Conservation (phyloP, 805 yeast genomes). For the Candida xyloterini region DNA sequence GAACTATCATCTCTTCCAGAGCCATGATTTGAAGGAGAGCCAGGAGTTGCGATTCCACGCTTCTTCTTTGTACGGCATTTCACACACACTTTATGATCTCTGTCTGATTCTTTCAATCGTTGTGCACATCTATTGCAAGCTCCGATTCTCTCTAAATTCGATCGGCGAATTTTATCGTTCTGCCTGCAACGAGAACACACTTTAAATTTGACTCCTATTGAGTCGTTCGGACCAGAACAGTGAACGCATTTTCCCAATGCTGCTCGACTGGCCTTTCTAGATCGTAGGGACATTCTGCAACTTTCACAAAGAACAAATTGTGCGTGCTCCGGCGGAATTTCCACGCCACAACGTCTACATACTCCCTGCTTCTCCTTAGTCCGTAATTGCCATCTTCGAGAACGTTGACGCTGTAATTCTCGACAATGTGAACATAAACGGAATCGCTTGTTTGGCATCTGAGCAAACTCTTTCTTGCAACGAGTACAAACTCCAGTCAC, state of each 20-base stretch:
- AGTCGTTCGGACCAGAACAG: conserved; percentile 56
- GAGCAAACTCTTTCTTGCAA: conserved; percentile 59
- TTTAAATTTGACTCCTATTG: conserved; percentile 46
- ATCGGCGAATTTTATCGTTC: conserved; percentile 56
- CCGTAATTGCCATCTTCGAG: conserved; percentile 61
- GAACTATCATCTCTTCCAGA: background rate
- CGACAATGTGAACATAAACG: conserved; percentile 65
- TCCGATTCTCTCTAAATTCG: conserved; percentile 54
- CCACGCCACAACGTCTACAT: conserved; percentile 61
- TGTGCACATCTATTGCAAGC: conserved; percentile 63
- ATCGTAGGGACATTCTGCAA: conserved; percentile 54
- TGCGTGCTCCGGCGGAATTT: conserved; percentile 47
- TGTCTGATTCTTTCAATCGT: conserved; percentile 44
- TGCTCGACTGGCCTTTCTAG: conserved; percentile 55
- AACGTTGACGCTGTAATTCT: conserved; percentile 58
- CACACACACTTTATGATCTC: conserved; percentile 54
- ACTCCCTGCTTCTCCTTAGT: conserved; percentile 60
- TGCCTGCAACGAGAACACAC: conserved; percentile 66
- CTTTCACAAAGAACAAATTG: conserved; percentile 58
- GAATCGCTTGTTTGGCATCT: conserved; percentile 42
- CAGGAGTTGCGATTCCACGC: conserved; percentile 18
- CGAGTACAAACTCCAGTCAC: conserved; percentile 42
- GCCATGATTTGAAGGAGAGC: background rate
- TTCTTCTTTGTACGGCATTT: conserved; percentile 54
- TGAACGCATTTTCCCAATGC: conserved; percentile 67